Conservation (phyloP, 257 asterid genomes). For the Scutellaria minor region DNA sequence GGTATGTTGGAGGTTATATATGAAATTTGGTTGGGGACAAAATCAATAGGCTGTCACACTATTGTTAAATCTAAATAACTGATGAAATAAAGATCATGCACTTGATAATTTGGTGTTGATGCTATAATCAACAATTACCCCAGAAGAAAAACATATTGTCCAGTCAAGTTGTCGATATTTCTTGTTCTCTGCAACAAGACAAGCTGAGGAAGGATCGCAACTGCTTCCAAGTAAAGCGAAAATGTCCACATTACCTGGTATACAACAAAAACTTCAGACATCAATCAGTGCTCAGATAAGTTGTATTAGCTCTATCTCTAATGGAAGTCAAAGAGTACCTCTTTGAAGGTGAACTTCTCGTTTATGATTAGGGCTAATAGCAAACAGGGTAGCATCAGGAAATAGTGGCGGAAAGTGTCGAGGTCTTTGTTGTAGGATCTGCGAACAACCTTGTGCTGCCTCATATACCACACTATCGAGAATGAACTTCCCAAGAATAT, state of each 20-base stretch:
- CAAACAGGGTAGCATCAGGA: constrained; percentile 72
- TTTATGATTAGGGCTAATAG: constrained; percentile 64
- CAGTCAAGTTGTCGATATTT: constrained; percentile 88
- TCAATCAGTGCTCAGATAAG: neutral
- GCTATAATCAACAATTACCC: constrained; percentile 51
- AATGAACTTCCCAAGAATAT: constrained; percentile 86
- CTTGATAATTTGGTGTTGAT: neutral
- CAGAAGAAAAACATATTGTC: constrained; percentile 77
- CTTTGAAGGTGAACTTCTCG: constrained; percentile 74
- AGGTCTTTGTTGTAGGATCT: constrained; percentile 89
- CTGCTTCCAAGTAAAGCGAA: constrained; percentile 83
- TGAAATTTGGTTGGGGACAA: neutral
- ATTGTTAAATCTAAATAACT: neutral
- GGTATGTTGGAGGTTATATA: neutral
- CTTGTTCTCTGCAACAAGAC: constrained; percentile 86
- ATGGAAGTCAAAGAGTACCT: constrained; percentile 50
- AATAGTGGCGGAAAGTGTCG: constrained; percentile 83
- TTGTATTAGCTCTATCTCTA: neutral
- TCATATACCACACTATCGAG: constrained; percentile 90
- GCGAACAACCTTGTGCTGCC: constrained; percentile 82
- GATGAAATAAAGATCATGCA: neutral
- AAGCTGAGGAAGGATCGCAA: constrained; percentile 89
- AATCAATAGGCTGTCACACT: no score
- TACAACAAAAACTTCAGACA: neutral
- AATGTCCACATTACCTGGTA: constrained; percentile 83